These are phyloP conservation scores for Metarhizium guizhouense DNA, from an alignment of 2,329 filamentous ascomycete species.

Conservation along the genomic window DNA sequence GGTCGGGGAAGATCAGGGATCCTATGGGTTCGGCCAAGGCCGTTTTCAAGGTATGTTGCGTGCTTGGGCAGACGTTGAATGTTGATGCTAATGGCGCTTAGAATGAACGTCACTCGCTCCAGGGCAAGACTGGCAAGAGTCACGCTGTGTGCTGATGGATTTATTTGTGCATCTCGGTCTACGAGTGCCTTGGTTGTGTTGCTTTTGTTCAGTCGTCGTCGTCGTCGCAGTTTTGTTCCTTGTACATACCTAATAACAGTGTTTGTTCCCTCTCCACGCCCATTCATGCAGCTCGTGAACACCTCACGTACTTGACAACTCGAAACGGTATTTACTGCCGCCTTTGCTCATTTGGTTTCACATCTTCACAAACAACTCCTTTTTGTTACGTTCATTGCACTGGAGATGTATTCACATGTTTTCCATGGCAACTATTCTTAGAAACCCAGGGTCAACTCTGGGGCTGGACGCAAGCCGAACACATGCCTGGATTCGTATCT, in stretches of 20 bases:
- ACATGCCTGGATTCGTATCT: too few relatives aligned
- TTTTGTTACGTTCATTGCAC: too few relatives aligned
- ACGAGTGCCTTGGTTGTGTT: background rate
- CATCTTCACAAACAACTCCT: too few relatives aligned
- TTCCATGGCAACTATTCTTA: too few relatives aligned
- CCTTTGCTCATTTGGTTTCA: too few relatives aligned
- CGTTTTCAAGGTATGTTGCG: conserved; percentile 39
- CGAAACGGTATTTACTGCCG: background rate
- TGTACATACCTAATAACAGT: background rate
- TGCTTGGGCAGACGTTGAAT: background rate
- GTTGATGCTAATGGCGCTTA: conserved; percentile 16
- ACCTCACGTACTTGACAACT: background rate
- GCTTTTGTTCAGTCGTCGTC: background rate
- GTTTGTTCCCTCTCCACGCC: background rate
- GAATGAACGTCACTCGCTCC: conserved; percentile 76
- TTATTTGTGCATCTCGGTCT: background rate
- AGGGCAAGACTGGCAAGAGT: conserved; percentile 85
- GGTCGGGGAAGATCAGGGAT: conserved; percentile 31
- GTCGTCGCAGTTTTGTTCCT: background rate
- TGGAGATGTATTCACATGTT: too few relatives aligned
- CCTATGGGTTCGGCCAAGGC: conserved; percentile 42
- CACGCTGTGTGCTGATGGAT: conserved; percentile 66
- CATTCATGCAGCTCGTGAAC: background rate
- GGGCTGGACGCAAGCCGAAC: too few relatives aligned
- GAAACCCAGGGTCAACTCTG: too few relatives aligned